A percentile compares a stretch with the other conserved stretches of the same genome.
Conservation (phyloP, 2,329 filamentous ascomycete genomes). For the Microcyclospora pomicola region DNA sequence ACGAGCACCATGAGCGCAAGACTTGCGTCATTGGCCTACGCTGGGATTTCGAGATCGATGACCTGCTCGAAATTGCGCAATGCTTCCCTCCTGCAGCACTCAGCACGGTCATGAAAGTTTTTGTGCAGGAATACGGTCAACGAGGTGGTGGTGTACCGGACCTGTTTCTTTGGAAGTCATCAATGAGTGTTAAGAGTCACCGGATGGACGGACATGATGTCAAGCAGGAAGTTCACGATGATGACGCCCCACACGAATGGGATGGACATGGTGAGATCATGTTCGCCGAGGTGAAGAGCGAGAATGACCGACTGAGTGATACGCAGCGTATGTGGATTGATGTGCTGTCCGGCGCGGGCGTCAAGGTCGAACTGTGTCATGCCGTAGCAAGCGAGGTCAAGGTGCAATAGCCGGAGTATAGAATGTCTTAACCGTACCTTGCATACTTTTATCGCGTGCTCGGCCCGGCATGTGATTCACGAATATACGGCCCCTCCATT, state of each 20-base stretch:
- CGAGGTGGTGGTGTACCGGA: conserved; percentile 83
- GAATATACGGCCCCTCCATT: no score
- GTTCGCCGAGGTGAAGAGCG: conserved; percentile 37
- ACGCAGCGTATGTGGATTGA: conserved; percentile 96
- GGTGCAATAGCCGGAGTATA: neutral
- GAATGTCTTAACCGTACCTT: no score
- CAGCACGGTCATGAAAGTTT: conserved; percentile 75
- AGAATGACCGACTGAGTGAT: conserved; percentile 86
- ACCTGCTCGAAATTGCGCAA: conserved; percentile 62
- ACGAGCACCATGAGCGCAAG: conserved; percentile 50
- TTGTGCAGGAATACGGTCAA: conserved; percentile 87
- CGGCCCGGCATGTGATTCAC: no score
- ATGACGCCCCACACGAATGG: neutral
- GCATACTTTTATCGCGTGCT: no score
- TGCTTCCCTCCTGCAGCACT: conserved; percentile 74
- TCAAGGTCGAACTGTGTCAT: conserved; percentile 69
- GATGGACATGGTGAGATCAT: conserved; percentile 19
- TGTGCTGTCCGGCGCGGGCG: conserved; percentile 70
- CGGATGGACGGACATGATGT: conserved; percentile 6
- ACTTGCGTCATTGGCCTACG: conserved; percentile 86
- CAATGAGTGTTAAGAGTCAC: conserved; percentile 9
- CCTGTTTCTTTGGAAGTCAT: conserved; percentile 67
- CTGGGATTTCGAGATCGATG: conserved; percentile 71
- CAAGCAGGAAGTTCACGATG: conserved; percentile 1
- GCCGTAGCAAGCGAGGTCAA: conserved; percentile 45